Conservation (phyloP, 2,329 filamentous ascomycete species). For the Fusarium abutilonis region DNA sequence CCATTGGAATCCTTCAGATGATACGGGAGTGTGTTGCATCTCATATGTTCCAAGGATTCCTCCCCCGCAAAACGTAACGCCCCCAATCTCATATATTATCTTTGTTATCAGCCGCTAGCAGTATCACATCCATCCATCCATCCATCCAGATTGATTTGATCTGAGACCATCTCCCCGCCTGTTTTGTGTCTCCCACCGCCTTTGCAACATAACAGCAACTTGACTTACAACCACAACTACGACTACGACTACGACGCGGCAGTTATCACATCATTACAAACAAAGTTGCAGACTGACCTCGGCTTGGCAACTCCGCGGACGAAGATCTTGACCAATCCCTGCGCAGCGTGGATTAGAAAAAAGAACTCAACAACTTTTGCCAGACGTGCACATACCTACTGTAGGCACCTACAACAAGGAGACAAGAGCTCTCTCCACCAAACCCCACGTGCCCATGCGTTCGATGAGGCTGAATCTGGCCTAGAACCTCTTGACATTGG, state of each 20-base stretch:
- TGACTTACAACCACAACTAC: conserved; percentile 1
- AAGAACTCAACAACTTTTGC: conserved; percentile 16
- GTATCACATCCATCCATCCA: neutral
- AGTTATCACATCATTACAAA: conserved; percentile 1
- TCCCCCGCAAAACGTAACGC: conserved; percentile 22
- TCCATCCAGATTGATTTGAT: neutral
- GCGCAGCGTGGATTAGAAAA: conserved; percentile 15
- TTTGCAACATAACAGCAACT: conserved; percentile 4
- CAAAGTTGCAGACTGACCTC: conserved; percentile 20
- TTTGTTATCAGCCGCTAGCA: conserved; percentile 16
- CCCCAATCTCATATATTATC: conserved; percentile 34
- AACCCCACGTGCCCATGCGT: conserved; percentile 45
- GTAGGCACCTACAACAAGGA: neutral
- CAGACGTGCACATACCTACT: no score
- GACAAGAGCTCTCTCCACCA: conserved; percentile 26
- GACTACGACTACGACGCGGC: conserved; percentile 9
- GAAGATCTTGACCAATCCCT: conserved; percentile 33
- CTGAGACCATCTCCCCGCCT: conserved; percentile 12
- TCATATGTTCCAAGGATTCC: conserved; percentile 21
- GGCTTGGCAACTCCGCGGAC: conserved; percentile 27
- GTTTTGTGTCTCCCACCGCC: conserved; percentile 19
- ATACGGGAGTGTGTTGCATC: conserved; percentile 32
- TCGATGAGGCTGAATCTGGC: conserved; percentile 46
- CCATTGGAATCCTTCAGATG: conserved; percentile 25
- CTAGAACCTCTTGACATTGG: conserved; percentile 43